These are phyloP conservation scores for Aspergillus sclerotiicarbonarius DNA, from an alignment of 495 filamentous ascomycete species.

Conservation along the genomic window DNA sequence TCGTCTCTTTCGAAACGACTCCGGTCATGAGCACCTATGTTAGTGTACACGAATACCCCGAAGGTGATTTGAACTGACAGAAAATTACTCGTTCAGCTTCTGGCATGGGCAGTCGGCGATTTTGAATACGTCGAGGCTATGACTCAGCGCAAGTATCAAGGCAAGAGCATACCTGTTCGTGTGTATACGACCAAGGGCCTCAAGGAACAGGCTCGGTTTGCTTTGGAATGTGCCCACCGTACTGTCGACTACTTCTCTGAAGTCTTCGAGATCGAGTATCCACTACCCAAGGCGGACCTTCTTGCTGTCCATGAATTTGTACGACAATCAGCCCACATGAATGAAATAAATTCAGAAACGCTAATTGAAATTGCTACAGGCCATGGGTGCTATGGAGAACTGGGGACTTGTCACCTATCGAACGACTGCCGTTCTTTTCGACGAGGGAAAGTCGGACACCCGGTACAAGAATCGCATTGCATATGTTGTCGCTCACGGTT, in stretches of 20 bases:
- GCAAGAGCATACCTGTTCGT: constrained; percentile 83
- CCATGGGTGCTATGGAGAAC: constrained; percentile 74
- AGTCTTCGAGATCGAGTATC: constrained; percentile 90
- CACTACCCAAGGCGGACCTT: constrained; percentile 91
- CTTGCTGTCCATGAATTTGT: constrained; percentile 97
- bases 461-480: constrained; percentile 87
- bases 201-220: constrained; percentile 82
- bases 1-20: constrained; percentile 79
- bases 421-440: constrained; percentile 88
- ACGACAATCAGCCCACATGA: constrained; percentile 23
- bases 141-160: constrained; percentile 84
- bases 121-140: constrained; percentile 93
- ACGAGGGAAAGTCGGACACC: constrained; percentile 85
- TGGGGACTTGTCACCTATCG: constrained; percentile 97
- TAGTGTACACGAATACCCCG: constrained; percentile 18
- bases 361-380: constrained; percentile 47
- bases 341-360: constrained; percentile 3
- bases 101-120: constrained; percentile 95
- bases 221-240: constrained; percentile 79
- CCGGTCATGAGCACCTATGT: constrained; percentile 97
- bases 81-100: constrained; percentile 47
- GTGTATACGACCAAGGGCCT: constrained; percentile 93
- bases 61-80: constrained; percentile 11
- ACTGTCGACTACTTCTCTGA: constrained; percentile 95
- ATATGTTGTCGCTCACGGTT: constrained; percentile 83